Evolutionary conservation across 2,329 filamentous ascomycete genomes (phyloP).

Genomic region (Dactylellina parvicollis): DNA sequence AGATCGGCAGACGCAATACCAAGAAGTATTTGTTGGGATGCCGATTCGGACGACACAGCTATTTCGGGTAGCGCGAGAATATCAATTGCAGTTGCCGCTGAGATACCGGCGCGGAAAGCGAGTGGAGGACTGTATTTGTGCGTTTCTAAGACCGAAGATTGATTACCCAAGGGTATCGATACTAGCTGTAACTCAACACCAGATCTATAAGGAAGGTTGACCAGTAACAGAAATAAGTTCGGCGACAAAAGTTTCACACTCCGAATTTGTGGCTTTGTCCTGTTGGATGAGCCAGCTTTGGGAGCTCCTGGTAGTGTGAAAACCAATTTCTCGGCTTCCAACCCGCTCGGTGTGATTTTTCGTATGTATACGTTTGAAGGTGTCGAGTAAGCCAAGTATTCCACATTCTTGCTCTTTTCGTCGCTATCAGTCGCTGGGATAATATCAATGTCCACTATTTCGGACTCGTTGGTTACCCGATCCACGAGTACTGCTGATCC

Average conservation of each 20-base stretch:
- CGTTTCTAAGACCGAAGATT: slow-evolving; percentile 36
- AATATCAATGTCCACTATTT: slow-evolving; percentile 56
- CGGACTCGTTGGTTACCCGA: slow-evolving; percentile 54
- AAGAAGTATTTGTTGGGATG: slow-evolving; percentile 36
- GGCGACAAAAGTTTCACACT: slow-evolving; percentile 54
- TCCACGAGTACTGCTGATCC: slow-evolving; percentile 41
- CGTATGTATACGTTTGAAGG: slow-evolving; percentile 32
- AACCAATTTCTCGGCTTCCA: slow-evolving; percentile 30
- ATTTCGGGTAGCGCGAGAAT: slow-evolving; percentile 28
- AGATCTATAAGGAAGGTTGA: slow-evolving; percentile 55
- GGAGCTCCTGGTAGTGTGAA: slow-evolving; percentile 44
- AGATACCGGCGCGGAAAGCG: slow-evolving; percentile 39
- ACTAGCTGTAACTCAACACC: slow-evolving; percentile 55
- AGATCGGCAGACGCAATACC: slow-evolving; percentile 49
- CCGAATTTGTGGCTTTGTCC: slow-evolving; percentile 54
- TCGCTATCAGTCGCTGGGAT: slow-evolving; percentile 32
- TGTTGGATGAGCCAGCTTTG: slow-evolving; percentile 38
- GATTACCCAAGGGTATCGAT: slow-evolving; percentile 2
- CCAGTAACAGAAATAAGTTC: slow-evolving; percentile 47
- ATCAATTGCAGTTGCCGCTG: slow-evolving; percentile 42
- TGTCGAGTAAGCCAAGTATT: slow-evolving; percentile 54
- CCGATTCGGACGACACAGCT: slow-evolving; percentile 19
- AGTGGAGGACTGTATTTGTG: slow-evolving; percentile 43
- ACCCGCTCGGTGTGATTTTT: slow-evolving; percentile 52
- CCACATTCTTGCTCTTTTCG: slow-evolving; percentile 48